Conservation (phyloP, 495 filamentous ascomycete species). For the Aspergillus sclerotioniger region DNA sequence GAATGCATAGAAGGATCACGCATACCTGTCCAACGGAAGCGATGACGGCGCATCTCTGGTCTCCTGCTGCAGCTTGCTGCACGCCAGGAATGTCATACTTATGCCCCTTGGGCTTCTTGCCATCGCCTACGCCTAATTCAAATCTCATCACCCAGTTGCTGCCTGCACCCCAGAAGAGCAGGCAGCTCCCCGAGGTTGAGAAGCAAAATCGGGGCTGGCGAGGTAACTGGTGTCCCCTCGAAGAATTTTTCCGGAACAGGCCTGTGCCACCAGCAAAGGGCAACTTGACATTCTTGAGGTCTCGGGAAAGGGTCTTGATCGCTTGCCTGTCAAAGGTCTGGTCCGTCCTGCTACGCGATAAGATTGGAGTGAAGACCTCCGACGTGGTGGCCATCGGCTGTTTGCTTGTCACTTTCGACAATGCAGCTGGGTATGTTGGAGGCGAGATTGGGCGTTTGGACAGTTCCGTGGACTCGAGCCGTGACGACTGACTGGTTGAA, state of each 20-base stretch:
- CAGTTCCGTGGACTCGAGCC: slow-evolving; percentile 14
- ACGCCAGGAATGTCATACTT: slow-evolving; percentile 26
- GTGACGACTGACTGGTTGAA: slow-evolving; percentile 26
- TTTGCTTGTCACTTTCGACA: slow-evolving; percentile 19
- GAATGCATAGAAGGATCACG: neutral
- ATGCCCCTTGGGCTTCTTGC: slow-evolving; percentile 16
- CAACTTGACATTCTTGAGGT: slow-evolving; percentile 21
- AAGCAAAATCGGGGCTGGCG: slow-evolving; percentile 23
- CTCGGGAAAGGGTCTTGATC: slow-evolving; percentile 19
- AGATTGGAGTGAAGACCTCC: slow-evolving; percentile 9
- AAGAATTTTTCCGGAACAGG: slow-evolving; percentile 18
- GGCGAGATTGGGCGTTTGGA: slow-evolving; percentile 20
- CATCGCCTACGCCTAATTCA: slow-evolving; percentile 11
- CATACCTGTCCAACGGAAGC: slow-evolving; percentile 24
- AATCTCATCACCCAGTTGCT: slow-evolving; percentile 25
- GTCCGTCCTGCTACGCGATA: slow-evolving; percentile 11
- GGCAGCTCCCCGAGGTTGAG: slow-evolving; percentile 19
- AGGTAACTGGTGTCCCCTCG: slow-evolving; percentile 17
- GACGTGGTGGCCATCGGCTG: slow-evolving; percentile 10
- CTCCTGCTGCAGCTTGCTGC: slow-evolving; percentile 23
- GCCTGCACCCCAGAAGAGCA: slow-evolving; percentile 25
- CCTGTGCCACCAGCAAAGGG: slow-evolving; percentile 18
- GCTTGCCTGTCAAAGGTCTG: slow-evolving; percentile 18
- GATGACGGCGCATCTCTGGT: slow-evolving; percentile 23
- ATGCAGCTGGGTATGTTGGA: neutral